Base-by-base conservation (phyloP, 805 yeast genomes). In the Lachancea sp. region DNA sequence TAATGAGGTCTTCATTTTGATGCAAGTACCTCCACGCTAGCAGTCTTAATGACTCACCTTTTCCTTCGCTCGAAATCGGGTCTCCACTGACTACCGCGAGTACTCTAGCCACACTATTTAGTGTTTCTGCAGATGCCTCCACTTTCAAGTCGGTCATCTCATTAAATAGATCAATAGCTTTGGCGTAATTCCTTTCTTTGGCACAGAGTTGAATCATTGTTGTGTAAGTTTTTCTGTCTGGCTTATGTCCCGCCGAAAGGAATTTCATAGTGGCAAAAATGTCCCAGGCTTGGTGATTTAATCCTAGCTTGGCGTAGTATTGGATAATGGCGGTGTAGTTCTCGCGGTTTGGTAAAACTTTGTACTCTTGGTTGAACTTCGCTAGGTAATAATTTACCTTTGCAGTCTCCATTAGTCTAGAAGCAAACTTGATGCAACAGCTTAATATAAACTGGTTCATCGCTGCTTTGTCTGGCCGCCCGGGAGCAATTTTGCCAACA, bases 201-300 rank as follows among this genome's bases (percentile, higher is more conserved):
- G 80, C 75, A 46, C 83, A 78, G 6, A 85, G 67, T 8, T 78
- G 70, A 9, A 90, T 74, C 68, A 88, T 75, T 5, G 83, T 74
- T 43, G 80, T 78, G 59, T 88, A 92, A 1, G 88, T 75, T 13
- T 64, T 61, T 0, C 75, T 53, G 35, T 78, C 83, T 0, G 97
- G 96, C 36, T 75, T 71, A 12, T 88, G 77, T 20, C 68, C 65
- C 4, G 68, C 54, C 1, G 92, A 77, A 49, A 82, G 59, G 57
- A 85, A 90, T 56, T 87, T 90, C 88, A 92, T 78, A 46, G 86
- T 77, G 48, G 82, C 87, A 61, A 92, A 92, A 2, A 84, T 67
- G 33, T 78, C 78, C 41, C 74, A 72, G 0, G 95, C 95, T 46
- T 81, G 78, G 19, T 48, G 41, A 9, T 38, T 28, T 5, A 46